Percentiles rank a stretch among this genome's conserved stretches.
These are phyloP conservation scores for Candida smagusa DNA, from an alignment of 1,139 yeast genomes.

Conservation along the genomic window DNA sequence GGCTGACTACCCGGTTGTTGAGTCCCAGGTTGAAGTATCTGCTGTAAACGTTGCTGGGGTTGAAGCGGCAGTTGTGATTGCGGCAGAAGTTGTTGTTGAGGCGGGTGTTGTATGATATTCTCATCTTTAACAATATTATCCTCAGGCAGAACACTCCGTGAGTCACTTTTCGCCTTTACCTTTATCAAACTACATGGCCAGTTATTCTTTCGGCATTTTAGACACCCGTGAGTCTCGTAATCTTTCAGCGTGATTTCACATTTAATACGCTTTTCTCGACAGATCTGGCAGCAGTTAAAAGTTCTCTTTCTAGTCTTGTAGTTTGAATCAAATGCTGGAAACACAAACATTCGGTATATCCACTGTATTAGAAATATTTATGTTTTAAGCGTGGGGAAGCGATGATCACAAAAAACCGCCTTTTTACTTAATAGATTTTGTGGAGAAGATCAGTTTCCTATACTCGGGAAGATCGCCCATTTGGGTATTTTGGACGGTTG, in stretches of 20 bases:
- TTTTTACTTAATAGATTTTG: no score
- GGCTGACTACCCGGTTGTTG: neutral
- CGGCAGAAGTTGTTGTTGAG: no score
- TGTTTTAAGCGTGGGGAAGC: no score
- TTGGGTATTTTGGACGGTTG: neutral
- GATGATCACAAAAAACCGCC: no score
- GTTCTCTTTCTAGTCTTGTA: slow-evolving; percentile 53
- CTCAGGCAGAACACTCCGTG: neutral
- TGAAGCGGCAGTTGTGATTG: no score
- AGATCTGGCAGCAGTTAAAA: slow-evolving; percentile 50
- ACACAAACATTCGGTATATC: slow-evolving; percentile 45
- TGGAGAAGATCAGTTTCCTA: no score
- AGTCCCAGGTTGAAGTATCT: no score
- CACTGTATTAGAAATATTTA: no score
- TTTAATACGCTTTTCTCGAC: slow-evolving; percentile 42
- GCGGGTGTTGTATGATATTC: no score
- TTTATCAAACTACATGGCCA: slow-evolving; percentile 14
- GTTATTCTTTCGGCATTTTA: slow-evolving; percentile 24
- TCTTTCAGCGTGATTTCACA: slow-evolving; percentile 33
- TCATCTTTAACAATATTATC: no score
- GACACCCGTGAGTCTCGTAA: slow-evolving; percentile 37
- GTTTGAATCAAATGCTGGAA: slow-evolving; percentile 56
- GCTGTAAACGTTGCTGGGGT: no score
- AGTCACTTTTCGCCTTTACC: neutral
- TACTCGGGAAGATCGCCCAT: neutral